A percentile compares a stretch with the other conserved stretches of the same genome.
Conservation (phyloP, 257 asterid species). For the Primulina eburnea region DNA sequence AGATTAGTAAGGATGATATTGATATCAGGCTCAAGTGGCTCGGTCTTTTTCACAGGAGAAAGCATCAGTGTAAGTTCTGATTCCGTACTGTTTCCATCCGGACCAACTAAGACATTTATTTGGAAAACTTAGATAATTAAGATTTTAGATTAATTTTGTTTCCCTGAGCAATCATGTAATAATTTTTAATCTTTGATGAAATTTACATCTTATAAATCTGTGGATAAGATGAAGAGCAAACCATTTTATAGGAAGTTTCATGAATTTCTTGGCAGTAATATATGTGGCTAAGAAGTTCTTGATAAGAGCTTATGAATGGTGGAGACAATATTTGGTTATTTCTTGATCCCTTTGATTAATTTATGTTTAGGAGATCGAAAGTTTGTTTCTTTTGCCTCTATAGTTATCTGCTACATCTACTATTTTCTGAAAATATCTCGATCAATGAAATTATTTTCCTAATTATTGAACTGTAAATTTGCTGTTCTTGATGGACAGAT, state of each 20-base stretch:
- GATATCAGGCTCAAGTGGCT: slow-evolving; percentile 96
- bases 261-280: not conserved
- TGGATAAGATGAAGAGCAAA: not conserved
- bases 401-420: not conserved
- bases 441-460: not conserved
- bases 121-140: not conserved
- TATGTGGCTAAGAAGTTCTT: not conserved
- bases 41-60: slow-evolving; percentile 89
- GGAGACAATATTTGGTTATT: not conserved
- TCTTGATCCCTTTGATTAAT: not conserved
- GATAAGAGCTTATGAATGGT: not conserved
- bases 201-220: too few relatives aligned
- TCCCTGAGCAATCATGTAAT: not conserved
- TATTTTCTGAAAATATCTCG: not conserved
- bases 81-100: not conserved
- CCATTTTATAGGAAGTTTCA: too few relatives aligned
- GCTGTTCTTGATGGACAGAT: slow-evolving; percentile 38
- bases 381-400: not conserved
- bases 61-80: slow-evolving; percentile 70
- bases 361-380: not conserved
- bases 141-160: not conserved
- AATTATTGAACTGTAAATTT: slow-evolving; percentile 6
- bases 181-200: not conserved
- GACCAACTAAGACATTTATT: not conserved
- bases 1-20: slow-evolving; percentile 73